Evolutionary conservation across 352 stramenopile species (phyloP), one percentile per base, ranked within the genome.

Genomic region (Achlya hypogyna): DNA sequence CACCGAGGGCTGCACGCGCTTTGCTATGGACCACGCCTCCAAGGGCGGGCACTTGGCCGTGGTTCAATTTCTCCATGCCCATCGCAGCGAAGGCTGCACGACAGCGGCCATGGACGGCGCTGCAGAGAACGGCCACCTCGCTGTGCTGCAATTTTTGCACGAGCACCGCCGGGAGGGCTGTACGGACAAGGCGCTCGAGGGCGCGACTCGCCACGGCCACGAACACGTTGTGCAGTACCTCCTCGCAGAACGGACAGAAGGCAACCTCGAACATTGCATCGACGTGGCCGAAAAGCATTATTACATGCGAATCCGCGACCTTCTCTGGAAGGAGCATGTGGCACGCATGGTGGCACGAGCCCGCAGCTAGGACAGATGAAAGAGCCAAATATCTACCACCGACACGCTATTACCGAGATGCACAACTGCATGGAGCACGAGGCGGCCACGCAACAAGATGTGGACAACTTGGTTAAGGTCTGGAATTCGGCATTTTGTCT

Each of bases 71-170:
- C 54, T 79, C 2, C 62, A 77, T 51, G 25, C 12, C 12, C 40
- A 64, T 32, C 49, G 63, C 16, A 28, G 35, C 12, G 63, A 69
- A 63, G 63, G 63, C 16, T 69, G 63, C 32, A 64, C 63, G 20
- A 74, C 67, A 14, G 45, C 68, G 16, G 71, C 73, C 52, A 76
- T 78, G 71, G 71, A 78, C 18, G 62, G 69, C 2, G 73, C 73
- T 45, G 73, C 73, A 28, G 60, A 60, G 16, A 64, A 71, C 68
- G 71, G 68, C 51, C 72, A 76, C 10, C 70, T 78, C 27, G 65
- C 74, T n/a, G 72, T 78, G 49, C 27, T 78, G 35, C 60, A 68
- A 35, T 78, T 66, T 69, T 69, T 78, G 1, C 67, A 74, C 22
- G 22, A 56, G 22, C 47, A 79, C 32, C 70, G 70, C 10, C 20